phyloP scores from a whole-genome alignment of 2,329 filamentous ascomycete genomes.

The Shiraia sp. region DNA sequence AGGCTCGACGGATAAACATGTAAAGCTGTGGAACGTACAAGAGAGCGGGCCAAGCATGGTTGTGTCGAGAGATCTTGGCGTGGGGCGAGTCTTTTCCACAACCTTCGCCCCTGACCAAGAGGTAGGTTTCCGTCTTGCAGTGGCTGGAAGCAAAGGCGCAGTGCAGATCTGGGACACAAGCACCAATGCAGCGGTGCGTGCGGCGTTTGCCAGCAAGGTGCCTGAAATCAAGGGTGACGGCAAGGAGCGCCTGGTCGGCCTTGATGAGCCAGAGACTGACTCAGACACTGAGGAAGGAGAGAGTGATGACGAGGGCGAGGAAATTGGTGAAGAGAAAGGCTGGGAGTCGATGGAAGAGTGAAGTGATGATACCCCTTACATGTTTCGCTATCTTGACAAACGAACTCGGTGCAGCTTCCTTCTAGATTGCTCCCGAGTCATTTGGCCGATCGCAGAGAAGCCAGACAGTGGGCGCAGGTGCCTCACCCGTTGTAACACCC shows the following conservation, averaged over 20 bases:
- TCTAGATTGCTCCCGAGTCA: neutral
- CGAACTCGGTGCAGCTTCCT: neutral
- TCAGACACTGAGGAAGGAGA: constrained; percentile 59
- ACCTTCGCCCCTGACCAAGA: constrained; percentile 87
- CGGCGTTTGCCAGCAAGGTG: constrained; percentile 77
- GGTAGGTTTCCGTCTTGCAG: constrained; percentile 88
- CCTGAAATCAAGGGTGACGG: constrained; percentile 63
- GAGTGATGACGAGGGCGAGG: constrained; percentile 46
- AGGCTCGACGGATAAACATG: constrained; percentile 89
- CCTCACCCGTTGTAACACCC: neutral
- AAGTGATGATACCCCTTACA: constrained; percentile 20
- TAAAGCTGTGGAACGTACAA: constrained; percentile 95
- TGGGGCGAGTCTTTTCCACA: constrained; percentile 92
- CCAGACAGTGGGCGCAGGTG: no score
- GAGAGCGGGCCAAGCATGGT: constrained; percentile 84
- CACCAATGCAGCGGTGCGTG: constrained; percentile 85
- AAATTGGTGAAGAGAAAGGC: constrained; percentile 37
- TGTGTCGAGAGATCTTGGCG: constrained; percentile 85
- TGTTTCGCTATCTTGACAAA: neutral
- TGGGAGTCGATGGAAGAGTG: constrained; percentile 50
- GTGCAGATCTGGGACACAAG: constrained; percentile 97
- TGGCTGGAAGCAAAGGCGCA: constrained; percentile 90
- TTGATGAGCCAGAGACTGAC: constrained; percentile 68
- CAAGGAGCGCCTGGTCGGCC: constrained; percentile 75
- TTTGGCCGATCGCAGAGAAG: neutral